phyloP scores from a whole-genome alignment of 2,329 filamentous ascomycete species.

The Orbilia ellipsospora region DNA sequence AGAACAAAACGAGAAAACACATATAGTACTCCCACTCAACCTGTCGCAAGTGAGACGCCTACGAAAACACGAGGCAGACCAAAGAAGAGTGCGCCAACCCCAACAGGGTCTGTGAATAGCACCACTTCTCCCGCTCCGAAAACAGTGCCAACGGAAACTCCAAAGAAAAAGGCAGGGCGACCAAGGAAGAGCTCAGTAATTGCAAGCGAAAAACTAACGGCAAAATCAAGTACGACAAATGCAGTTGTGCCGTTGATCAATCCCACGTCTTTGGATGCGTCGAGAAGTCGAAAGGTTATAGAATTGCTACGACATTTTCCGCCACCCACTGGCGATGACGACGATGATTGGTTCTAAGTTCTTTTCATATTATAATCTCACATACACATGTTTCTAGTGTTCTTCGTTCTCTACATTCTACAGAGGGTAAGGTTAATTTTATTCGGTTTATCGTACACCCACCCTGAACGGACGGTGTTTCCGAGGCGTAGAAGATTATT shows the following conservation, averaged over 20 bases:
- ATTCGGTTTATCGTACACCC: neutral
- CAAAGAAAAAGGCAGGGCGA: slow-evolving; percentile 37
- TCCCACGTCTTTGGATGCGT: slow-evolving; percentile 42
- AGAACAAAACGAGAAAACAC: slow-evolving; percentile 7
- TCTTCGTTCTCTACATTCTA: neutral
- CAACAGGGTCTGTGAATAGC: slow-evolving; percentile 11
- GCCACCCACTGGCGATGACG: slow-evolving; percentile 19
- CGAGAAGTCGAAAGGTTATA: slow-evolving; percentile 49
- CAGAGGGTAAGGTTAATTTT: neutral
- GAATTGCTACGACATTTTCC: slow-evolving; percentile 46
- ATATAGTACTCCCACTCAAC: slow-evolving; percentile 15
- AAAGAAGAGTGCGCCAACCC: slow-evolving; percentile 21
- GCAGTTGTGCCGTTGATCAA: slow-evolving; percentile 24
- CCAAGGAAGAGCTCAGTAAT: slow-evolving; percentile 25
- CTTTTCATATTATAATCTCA: neutral
- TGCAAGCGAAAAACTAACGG: neutral
- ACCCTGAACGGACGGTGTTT: slow-evolving; percentile 1
- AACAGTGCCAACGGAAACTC: slow-evolving; percentile 1
- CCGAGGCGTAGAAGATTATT: neutral
- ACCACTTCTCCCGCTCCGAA: neutral
- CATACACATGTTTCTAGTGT: neutral
- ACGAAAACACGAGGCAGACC: slow-evolving; percentile 27
- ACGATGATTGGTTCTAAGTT: slow-evolving; percentile 47
- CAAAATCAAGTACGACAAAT: slow-evolving; percentile 17
- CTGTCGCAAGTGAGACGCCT: slow-evolving; percentile 9